A percentile compares a stretch with the other conserved stretches of the same genome.
phyloP scores from a whole-genome alignment of 306 rosid genomes.

The Hylodesmum podocarpum region DNA sequence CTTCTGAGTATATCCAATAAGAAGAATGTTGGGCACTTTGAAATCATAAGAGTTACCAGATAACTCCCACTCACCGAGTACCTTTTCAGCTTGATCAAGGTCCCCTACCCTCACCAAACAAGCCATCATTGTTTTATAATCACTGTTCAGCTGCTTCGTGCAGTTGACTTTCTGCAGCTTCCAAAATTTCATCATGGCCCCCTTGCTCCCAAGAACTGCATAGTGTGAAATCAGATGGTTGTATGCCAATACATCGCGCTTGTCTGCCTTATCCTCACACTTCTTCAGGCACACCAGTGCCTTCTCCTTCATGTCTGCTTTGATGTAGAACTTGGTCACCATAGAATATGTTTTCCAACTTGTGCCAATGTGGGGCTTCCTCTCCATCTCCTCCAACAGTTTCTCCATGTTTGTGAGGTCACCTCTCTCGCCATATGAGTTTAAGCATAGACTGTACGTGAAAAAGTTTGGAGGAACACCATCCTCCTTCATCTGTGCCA shows the following conservation, averaged over 20 bases:
- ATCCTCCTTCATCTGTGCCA: conserved; percentile 52
- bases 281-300: conserved; percentile 50
- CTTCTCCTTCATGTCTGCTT: conserved; percentile 54
- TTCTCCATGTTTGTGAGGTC: conserved; percentile 59
- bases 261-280: conserved; percentile 55
- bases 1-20: conserved; percentile 44
- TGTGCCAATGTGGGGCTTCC: conserved; percentile 31
- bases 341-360: conserved; percentile 57
- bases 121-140: conserved; percentile 65
- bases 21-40: conserved; percentile 58
- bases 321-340: conserved; percentile 60
- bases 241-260: conserved; percentile 42
- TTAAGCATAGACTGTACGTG: conserved; percentile 66
- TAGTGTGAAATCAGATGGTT: conserved; percentile 59
- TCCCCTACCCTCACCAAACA: conserved; percentile 64
- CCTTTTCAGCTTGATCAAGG: conserved; percentile 47
- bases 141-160: conserved; percentile 62
- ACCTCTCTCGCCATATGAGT: conserved; percentile 53
- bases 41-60: conserved; percentile 57
- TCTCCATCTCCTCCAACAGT: conserved; percentile 61
- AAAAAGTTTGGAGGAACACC: conserved; percentile 57
- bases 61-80: conserved; percentile 66
- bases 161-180: conserved; percentile 48
- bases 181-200: conserved; percentile 64
- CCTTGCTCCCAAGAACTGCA: conserved; percentile 50